A percentile compares a stretch with the other conserved stretches of the same genome.
Evolutionary conservation across 768 basidiomycete genomes (phyloP).

Genomic region (Punctularia strigosozonata): DNA sequence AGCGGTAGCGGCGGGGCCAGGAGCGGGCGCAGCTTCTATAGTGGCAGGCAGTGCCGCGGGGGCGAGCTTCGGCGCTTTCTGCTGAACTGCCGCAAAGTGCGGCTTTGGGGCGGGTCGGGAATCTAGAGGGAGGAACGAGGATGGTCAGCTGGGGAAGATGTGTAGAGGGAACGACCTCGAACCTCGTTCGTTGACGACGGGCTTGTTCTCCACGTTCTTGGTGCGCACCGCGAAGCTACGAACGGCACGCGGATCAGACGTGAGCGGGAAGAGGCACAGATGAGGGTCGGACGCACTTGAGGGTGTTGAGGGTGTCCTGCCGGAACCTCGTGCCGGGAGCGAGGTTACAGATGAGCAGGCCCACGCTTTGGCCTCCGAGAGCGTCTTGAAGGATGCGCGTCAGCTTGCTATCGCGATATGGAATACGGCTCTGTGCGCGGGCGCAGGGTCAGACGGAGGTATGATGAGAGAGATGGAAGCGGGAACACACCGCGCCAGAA

Average conservation of each 20-base stretch:
- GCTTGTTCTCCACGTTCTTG: constrained; percentile 79
- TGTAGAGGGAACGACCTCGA: neutral
- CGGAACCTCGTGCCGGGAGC: constrained; percentile 75
- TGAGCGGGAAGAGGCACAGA: neutral
- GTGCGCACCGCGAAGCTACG: constrained; percentile 70
- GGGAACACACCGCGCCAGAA: constrained; percentile 40
- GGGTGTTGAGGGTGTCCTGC: constrained; percentile 81
- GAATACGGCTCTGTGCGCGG: constrained; percentile 41
- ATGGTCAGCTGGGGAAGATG: neutral
- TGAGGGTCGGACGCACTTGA: constrained; percentile 42
- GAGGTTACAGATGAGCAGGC: constrained; percentile 77
- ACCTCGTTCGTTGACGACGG: constrained; percentile 71
- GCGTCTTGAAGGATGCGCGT: constrained; percentile 87
- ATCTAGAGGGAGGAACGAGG: constrained; percentile 24
- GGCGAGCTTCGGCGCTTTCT: constrained; percentile 30
- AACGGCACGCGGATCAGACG: constrained; percentile 1
- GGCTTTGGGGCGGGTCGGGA: constrained; percentile 45
- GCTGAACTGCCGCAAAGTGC: constrained; percentile 54
- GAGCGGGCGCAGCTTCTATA: too few relatives aligned
- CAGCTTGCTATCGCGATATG: constrained; percentile 83
- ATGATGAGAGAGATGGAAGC: constrained; percentile 1
- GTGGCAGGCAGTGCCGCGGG: constrained; percentile 24
- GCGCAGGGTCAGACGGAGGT: neutral
- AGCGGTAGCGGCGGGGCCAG: too few relatives aligned
- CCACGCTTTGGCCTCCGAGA: constrained; percentile 70